Evolutionary conservation across 495 filamentous ascomycete genomes (phyloP).

Genomic region (Penicillium paxilli): DNA sequence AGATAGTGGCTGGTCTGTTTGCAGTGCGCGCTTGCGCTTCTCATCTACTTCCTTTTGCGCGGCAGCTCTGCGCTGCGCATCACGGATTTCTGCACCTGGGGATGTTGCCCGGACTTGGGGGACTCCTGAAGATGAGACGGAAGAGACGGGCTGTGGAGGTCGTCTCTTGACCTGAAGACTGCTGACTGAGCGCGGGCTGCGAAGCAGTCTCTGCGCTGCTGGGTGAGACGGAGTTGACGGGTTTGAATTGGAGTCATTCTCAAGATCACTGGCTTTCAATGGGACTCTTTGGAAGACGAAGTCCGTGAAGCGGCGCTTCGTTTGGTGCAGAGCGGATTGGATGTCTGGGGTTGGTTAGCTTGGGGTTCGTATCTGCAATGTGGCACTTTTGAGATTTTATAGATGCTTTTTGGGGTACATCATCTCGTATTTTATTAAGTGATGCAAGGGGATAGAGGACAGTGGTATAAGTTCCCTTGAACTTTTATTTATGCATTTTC

Average conservation of each 20-base stretch:
- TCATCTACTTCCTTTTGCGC: slow-evolving; percentile 34
- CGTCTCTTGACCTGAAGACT: slow-evolving; percentile 28
- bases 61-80: slow-evolving; percentile 33
- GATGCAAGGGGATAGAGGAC: background rate
- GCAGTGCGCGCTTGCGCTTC: slow-evolving; percentile 25
- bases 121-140: slow-evolving; percentile 17
- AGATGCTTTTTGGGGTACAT: background rate
- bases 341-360: slow-evolving; percentile 32
- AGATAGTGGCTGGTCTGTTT: too few relatives aligned
- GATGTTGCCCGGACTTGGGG: slow-evolving; percentile 45
- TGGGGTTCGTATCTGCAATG: background rate
- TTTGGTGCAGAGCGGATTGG: slow-evolving; percentile 45
- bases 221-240: slow-evolving; percentile 16
- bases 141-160: slow-evolving; percentile 3
- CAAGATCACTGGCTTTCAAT: slow-evolving; percentile 16
- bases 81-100: slow-evolving; percentile 46
- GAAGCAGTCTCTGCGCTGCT: slow-evolving; percentile 26
- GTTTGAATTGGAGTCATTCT: slow-evolving; percentile 14
- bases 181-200: slow-evolving; percentile 45
- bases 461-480: background rate
- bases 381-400: background rate
- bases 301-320: slow-evolving; percentile 51
- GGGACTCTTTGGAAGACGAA: slow-evolving; percentile 48
- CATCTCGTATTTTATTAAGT: background rate
- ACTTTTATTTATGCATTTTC: background rate